Conservation (phyloP, 768 basidiomycete genomes). For the Podaxis sp. region DNA sequence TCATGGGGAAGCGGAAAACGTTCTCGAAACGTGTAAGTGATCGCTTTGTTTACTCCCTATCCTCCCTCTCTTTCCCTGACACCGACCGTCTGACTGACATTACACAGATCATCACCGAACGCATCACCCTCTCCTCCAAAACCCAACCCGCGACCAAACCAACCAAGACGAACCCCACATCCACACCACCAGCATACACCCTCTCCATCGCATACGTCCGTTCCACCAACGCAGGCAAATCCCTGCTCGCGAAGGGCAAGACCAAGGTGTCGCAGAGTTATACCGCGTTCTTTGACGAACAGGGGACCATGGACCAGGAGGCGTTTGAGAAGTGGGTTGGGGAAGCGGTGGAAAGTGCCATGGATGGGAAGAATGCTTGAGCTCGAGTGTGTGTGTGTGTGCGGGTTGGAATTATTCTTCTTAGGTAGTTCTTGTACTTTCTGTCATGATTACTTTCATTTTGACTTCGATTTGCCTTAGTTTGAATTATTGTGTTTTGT, state of each 20-base stretch:
- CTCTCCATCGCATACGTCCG: conserved; percentile 70
- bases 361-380: conserved; percentile 63
- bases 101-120: conserved; percentile 83
- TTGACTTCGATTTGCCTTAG: neutral
- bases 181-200: conserved; percentile 60
- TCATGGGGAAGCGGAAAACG: conserved; percentile 87
- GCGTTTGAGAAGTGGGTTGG: conserved; percentile 79
- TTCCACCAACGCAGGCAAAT: conserved; percentile 84
- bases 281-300: conserved; percentile 77
- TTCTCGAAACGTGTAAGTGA: conserved; percentile 86
- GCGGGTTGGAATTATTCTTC: neutral
- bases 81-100: neutral
- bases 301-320: conserved; percentile 76
- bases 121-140: conserved; percentile 73
- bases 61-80: neutral
- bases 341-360: conserved; percentile 64
- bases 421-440: neutral
- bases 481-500: neutral
- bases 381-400: neutral
- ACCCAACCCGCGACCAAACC: conserved; percentile 54
- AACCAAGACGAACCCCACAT: conserved; percentile 19
- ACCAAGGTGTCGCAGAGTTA: conserved; percentile 56
- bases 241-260: conserved; percentile 70
- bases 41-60: conserved; percentile 7
- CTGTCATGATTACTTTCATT: neutral